phyloP scores from a whole-genome alignment of 148 eudicot species.

The Nepenthes mirabilis region DNA sequence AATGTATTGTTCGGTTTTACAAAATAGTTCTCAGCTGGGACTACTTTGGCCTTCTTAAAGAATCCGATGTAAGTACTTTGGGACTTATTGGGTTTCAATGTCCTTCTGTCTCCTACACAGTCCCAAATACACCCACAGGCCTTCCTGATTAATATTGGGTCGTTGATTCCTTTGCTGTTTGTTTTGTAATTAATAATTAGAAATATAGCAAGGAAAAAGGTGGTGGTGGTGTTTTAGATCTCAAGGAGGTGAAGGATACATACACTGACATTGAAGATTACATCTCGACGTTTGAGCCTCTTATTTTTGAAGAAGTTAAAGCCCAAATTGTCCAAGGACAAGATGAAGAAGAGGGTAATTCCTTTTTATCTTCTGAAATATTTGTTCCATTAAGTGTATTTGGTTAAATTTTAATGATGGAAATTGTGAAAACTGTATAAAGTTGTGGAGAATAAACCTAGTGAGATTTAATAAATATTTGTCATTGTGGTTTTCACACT shows the following conservation, averaged over 20 bases:
- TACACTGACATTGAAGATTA: slow-evolving; percentile 66
- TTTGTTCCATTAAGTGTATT: neutral
- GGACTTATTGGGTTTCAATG: neutral
- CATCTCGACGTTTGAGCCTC: slow-evolving; percentile 70
- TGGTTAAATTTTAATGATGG: neutral
- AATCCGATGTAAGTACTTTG: slow-evolving; percentile 23
- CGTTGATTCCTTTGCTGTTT: no score
- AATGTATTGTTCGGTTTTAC: slow-evolving; percentile 44
- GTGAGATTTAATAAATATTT: no score
- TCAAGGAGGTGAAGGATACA: slow-evolving; percentile 59
- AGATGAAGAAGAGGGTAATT: slow-evolving; percentile 60
- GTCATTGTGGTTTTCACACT: no score
- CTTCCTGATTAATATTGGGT: no score
- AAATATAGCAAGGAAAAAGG: slow-evolving; percentile 16
- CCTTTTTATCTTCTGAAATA: neutral
- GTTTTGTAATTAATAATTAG: slow-evolving; percentile 7
- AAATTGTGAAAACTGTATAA: no score
- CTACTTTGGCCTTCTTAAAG: slow-evolving; percentile 44
- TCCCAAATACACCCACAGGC: no score
- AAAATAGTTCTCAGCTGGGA: slow-evolving; percentile 84
- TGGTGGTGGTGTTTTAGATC: slow-evolving; percentile 20
- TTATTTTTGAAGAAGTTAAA: slow-evolving; percentile 86
- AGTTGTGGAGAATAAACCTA: no score
- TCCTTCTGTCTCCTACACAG: neutral
- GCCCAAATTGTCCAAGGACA: slow-evolving; percentile 54